Conservation (phyloP, 179 eudicot genomes). For the Spinacia oleracea region DNA sequence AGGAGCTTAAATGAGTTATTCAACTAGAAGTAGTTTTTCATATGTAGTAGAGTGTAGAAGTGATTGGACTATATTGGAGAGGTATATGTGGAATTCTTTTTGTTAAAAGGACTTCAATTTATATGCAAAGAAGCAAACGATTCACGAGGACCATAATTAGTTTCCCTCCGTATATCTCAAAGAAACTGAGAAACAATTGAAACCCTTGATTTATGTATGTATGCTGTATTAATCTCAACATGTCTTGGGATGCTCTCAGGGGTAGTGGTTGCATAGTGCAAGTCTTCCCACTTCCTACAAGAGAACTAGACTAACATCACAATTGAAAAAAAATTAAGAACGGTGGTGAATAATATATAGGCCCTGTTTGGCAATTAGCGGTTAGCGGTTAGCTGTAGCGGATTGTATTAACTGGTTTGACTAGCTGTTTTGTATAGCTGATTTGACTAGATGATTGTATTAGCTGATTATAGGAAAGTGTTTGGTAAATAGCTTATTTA, state of each 20-base stretch:
- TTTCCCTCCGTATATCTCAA: slow-evolving; percentile 98
- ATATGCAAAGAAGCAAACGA: not conserved
- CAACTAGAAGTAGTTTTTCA: not conserved
- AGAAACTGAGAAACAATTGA: slow-evolving; percentile 88
- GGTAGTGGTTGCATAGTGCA: slow-evolving; percentile 98
- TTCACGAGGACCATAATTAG: not conserved
- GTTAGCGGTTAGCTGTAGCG: no score
- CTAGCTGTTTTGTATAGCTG: no score
- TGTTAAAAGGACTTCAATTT: not conserved
- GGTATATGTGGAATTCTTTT: not conserved
- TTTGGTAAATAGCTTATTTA: no score
- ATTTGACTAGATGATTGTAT: no score
- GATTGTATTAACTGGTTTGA: no score
- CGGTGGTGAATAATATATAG: not conserved
- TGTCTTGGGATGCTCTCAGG: slow-evolving; percentile 80
- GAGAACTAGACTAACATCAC: slow-evolving; percentile 16
- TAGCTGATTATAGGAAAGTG: no score
- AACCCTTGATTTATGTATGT: slow-evolving; percentile 89
- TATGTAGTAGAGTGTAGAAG: not conserved
- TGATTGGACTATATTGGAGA: not conserved
- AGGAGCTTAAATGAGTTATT: not conserved
- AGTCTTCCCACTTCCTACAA: slow-evolving; percentile 94
- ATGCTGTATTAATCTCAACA: slow-evolving; percentile 75
- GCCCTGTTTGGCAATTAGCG: slow-evolving; percentile 3
- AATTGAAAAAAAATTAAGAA: not conserved